Conservation (phyloP, 2,329 filamentous ascomycete genomes). For the Sclerotinia minor region DNA sequence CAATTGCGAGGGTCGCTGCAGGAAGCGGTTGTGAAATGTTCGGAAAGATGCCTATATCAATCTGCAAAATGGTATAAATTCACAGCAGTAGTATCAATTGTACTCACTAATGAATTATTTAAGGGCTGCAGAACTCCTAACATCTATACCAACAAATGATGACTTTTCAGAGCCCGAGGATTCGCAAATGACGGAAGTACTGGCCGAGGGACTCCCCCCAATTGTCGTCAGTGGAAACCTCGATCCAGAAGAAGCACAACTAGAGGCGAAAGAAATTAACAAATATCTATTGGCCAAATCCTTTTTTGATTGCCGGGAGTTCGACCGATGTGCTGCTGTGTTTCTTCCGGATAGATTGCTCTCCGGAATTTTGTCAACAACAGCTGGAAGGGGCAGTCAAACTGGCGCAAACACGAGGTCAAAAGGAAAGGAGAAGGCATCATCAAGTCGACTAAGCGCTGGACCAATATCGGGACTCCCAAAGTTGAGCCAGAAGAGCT, state of each 20-base stretch:
- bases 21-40: constrained; percentile 85
- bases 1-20: constrained; percentile 67
- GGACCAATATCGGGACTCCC: constrained; percentile 46
- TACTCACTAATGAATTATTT: constrained; percentile 28
- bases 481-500: constrained; percentile 79
- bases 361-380: constrained; percentile 59
- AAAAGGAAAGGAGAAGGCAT: constrained; percentile 60
- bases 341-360: constrained; percentile 81
- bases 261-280: constrained; percentile 78
- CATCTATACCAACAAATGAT: constrained; percentile 67
- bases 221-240: constrained; percentile 56
- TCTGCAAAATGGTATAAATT: constrained; percentile 82
- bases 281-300: constrained; percentile 90
- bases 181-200: constrained; percentile 56
- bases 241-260: constrained; percentile 69
- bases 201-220: constrained; percentile 51
- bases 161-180: constrained; percentile 55
- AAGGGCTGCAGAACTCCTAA: constrained; percentile 93
- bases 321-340: constrained; percentile 86
- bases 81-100: constrained; percentile 9
- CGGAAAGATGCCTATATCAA: constrained; percentile 91
- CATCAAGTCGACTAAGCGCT: constrained; percentile 26
- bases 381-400: constrained; percentile 43
- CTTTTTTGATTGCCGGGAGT: constrained; percentile 93
- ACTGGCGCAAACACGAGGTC: constrained; percentile 50